Evolutionary conservation across 2,329 filamentous ascomycete species (phyloP), one percentile per base, ranked within the genome.

Genomic region (Ceratocystis variospora): DNA sequence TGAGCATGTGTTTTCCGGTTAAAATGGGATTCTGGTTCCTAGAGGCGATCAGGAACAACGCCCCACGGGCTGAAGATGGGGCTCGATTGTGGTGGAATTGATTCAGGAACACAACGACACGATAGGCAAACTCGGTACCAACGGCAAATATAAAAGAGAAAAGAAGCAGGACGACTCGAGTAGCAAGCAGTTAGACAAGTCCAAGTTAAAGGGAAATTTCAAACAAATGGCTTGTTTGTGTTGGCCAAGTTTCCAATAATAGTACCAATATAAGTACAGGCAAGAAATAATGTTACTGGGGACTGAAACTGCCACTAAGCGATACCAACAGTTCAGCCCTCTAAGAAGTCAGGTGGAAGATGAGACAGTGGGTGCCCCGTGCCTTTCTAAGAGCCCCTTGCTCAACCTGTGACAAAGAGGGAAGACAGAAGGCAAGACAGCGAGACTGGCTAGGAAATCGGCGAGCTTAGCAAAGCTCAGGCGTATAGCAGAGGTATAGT

Each of bases 101-200:
- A 17, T 15, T 15, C 5, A 8, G 3, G 7, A 12, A 59, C 4
- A 19, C 33, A 33, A 8, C 7, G 15, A 6, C 28, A 33, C 12
- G 10, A 17, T 17, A 17, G 7, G 25, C 4, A 37, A n/a, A 59
- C 28, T 15, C 12, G 3, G 2, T 5, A 31, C 22, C 5, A n/a
- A 7, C 5, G 62, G 53, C 5, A 46, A 62, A 48, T 65, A 50
- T 45, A 61, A 66, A 57, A 28, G 61, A 64, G 41, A 63, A 46
- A 63, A 50, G 48, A 66, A 37, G 53, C 33, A 41, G 48, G n/a
- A 53, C 19, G 25, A 48, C 8, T 25, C 6, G 48, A 53, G 48
- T 5, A 17, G 61, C 17, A 59, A n/a, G 28, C 5, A 33, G 28
- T 31, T 8, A 17, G 53, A 5, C 17, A 25, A 33, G 17, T 19